Evolutionary conservation across 805 yeast genomes (phyloP).

Genomic region (Pichia eremophila): DNA sequence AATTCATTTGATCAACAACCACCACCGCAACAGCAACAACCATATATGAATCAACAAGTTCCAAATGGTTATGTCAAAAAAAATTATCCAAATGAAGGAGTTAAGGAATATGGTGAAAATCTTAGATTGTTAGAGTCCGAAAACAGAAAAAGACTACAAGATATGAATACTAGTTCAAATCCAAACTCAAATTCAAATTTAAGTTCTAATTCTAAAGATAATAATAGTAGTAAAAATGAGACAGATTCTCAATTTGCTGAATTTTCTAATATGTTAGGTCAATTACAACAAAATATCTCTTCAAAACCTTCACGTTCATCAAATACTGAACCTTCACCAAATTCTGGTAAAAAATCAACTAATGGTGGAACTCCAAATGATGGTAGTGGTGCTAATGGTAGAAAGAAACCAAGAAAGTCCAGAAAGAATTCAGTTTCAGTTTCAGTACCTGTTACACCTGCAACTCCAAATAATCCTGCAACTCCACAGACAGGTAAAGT

Average conservation of each 20-base stretch:
- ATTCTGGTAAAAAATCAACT: conserved; percentile 4
- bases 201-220: not conserved
- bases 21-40: conserved; percentile 4
- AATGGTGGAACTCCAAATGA: not conserved
- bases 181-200: not conserved
- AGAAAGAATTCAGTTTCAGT: conserved; percentile 19
- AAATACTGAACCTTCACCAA: conserved; percentile 4
- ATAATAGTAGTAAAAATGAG: conserved; percentile 1
- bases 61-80: conserved; percentile 1
- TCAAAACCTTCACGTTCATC: conserved; percentile 12
- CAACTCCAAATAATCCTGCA: conserved; percentile 22
- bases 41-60: conserved; percentile 12
- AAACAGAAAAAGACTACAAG: conserved; percentile 50
- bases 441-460: conserved; percentile 28
- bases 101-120: conserved; percentile 78
- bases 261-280: conserved; percentile 14
- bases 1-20: conserved; percentile 3
- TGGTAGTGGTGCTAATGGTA: not conserved
- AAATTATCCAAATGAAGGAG: conserved; percentile 1
- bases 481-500: conserved; percentile 19
- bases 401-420: conserved; percentile 9
- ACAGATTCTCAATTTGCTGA: conserved; percentile 12
- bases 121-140: conserved; percentile 66
- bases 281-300: conserved; percentile 1
- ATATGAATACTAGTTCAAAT: not conserved